Evolutionary conservation across 2,329 filamentous ascomycete species (phyloP).

Genomic region (Rosellinia necatrix): DNA sequence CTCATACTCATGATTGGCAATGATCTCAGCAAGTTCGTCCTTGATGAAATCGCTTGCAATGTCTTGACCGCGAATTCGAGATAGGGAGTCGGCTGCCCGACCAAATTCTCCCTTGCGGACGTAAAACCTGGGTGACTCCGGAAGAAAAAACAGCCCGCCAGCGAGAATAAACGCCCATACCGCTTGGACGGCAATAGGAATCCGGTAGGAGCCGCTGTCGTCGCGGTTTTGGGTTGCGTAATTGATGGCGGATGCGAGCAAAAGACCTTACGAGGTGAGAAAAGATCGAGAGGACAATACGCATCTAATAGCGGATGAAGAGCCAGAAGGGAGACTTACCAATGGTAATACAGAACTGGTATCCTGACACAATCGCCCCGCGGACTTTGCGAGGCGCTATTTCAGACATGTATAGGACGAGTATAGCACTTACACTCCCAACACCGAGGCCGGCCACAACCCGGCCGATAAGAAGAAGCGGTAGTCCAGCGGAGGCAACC

Average conservation of each 20-base stretch:
- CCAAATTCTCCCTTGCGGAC: conserved; percentile 77
- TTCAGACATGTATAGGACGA: conserved; percentile 88
- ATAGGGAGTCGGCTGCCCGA: conserved; percentile 64
- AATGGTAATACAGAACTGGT: conserved; percentile 83
- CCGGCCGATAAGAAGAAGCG: conserved; percentile 72
- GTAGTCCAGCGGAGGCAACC: conserved; percentile 60
- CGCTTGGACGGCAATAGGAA: conserved; percentile 81
- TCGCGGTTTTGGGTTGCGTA: conserved; percentile 68
- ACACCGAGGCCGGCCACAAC: conserved; percentile 77
- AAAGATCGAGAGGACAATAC: background rate
- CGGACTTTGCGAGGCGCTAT: conserved; percentile 76
- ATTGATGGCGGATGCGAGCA: conserved; percentile 75
- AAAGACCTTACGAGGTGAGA: conserved; percentile 47
- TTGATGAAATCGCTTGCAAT: conserved; percentile 74
- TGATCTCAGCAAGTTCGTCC: conserved; percentile 80
- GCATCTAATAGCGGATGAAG: background rate
- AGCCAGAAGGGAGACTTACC: conserved; percentile 46
- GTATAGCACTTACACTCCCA: conserved; percentile 78
- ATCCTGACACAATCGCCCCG: conserved; percentile 78
- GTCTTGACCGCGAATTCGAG: conserved; percentile 75
- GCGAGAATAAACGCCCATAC: conserved; percentile 78
- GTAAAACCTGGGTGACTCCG: conserved; percentile 84
- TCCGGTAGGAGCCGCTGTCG: conserved; percentile 74
- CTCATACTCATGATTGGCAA: conserved; percentile 90
- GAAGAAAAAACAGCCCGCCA: conserved; percentile 73